phyloP scores from a whole-genome alignment of 2,329 filamentous ascomycete genomes.

The Ophiostoma triangulosporum region DNA sequence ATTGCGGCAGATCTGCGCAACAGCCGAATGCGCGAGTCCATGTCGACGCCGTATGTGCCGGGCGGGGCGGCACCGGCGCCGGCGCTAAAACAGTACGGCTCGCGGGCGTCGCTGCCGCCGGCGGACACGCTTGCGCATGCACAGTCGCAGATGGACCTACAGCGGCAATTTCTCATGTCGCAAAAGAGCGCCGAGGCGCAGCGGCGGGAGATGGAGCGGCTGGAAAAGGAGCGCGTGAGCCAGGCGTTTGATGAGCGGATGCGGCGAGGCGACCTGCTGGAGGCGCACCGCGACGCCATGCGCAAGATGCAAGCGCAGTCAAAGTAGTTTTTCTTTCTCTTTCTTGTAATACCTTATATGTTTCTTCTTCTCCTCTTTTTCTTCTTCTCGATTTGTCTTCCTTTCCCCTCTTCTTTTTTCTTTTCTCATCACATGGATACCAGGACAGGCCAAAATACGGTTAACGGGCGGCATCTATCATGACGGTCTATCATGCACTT shows the following conservation, averaged over 20 bases:
- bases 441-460: neutral
- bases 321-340: neutral
- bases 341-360: neutral
- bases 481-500: neutral
- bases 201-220: slow-evolving; percentile 42
- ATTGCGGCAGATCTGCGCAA: slow-evolving; percentile 48
- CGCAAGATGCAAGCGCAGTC: slow-evolving; percentile 53
- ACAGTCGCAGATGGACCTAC: slow-evolving; percentile 36
- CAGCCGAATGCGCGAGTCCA: slow-evolving; percentile 5
- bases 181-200: slow-evolving; percentile 51
- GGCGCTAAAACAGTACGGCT: neutral
- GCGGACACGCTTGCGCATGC: slow-evolving; percentile 6
- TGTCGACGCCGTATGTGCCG: slow-evolving; percentile 18
- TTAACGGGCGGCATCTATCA: neutral
- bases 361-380: neutral
- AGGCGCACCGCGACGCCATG: slow-evolving; percentile 67
- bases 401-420: neutral
- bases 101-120: slow-evolving; percentile 7
- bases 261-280: slow-evolving; percentile 60
- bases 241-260: slow-evolving; percentile 60
- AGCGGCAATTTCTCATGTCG: slow-evolving; percentile 41
- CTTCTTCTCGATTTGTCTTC: neutral
- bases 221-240: slow-evolving; percentile 44
- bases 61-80: neutral
- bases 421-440: neutral